Evolutionary conservation across 2,329 filamentous ascomycete genomes (phyloP), one percentile per base, ranked within the genome.

Genomic region (Lachnellula occidentalis): DNA sequence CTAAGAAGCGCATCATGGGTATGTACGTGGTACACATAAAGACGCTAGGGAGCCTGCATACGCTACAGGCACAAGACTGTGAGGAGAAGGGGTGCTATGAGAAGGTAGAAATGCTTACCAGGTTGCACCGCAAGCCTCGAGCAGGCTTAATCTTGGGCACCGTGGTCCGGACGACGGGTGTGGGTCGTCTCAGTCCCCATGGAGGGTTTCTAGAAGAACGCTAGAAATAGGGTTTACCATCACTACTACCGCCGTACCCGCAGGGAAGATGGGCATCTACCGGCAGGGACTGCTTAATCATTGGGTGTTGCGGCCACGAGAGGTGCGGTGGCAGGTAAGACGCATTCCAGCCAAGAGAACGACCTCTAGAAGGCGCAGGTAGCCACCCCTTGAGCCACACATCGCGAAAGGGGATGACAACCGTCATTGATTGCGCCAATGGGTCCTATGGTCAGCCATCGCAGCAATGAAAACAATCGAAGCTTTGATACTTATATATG

Each of bases 121-220:
- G 47, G 61, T 65, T 59, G 21, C 62, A 65, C 62, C 45, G 58
- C 50, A 55, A 63, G 64, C 65, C 65, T 64, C 58, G 56, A 58
- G 34, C 46, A 61, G 61, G 60, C 64, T 64, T 55, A 58, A 42
- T 53, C 45, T 51, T 49, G 42, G 27, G 27, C 54, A 50, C 36
- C 51, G 45, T 49, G 34, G 34, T 45, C 34, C 24, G 51, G 48
- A 55, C 39, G 61, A 55, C 59, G 57, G 51, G 45, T 51, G 5
- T 39, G 47, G 46, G 42, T 53, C 49, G 48, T 54, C 50, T 57
- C 56, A 50, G 49, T 58, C 56, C 56, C 50, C 42, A 53, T 52
- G 48, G 45, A 22, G 15, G 43, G 39, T 46, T 64, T 65, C 63
- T 62, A 58, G 63, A 62, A 62, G 8, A 49, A 31, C 60, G 52